These are phyloP conservation scores for Leishmania arabica DNA, from an alignment of 208 protist genomes.

Conservation along the genomic window DNA sequence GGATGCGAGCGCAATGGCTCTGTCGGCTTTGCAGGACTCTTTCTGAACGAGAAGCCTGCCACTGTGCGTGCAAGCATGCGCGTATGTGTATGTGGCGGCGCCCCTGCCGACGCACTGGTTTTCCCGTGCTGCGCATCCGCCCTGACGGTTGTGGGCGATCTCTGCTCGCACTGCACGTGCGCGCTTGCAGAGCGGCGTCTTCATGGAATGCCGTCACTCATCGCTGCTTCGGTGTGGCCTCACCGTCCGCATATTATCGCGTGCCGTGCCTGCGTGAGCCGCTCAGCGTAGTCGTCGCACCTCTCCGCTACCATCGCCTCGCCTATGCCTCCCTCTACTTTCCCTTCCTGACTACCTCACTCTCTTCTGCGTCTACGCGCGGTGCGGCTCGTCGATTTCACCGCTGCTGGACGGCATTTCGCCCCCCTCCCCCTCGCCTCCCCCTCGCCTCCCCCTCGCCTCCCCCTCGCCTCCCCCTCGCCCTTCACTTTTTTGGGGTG, in stretches of 20 bases:
- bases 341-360: neutral
- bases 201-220: neutral
- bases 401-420: neutral
- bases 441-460: too few species aligned
- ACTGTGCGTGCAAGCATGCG: neutral
- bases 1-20: neutral
- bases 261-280: neutral
- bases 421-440: too few species aligned
- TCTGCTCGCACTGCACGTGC: neutral
- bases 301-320: neutral
- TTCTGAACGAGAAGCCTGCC: neutral
- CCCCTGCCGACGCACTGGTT: neutral
- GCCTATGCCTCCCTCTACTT: neutral
- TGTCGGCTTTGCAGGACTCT: neutral
- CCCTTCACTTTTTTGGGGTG: neutral
- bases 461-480: too few species aligned
- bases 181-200: neutral
- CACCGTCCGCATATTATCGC: neutral
- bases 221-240: neutral
- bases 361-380: neutral
- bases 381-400: neutral
- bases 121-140: neutral
- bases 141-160: neutral
- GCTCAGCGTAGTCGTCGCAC: neutral
- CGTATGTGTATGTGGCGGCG: neutral